These are phyloP conservation scores for Lactarius indigo DNA, from an alignment of 768 basidiomycete genomes.

Conservation along the genomic window DNA sequence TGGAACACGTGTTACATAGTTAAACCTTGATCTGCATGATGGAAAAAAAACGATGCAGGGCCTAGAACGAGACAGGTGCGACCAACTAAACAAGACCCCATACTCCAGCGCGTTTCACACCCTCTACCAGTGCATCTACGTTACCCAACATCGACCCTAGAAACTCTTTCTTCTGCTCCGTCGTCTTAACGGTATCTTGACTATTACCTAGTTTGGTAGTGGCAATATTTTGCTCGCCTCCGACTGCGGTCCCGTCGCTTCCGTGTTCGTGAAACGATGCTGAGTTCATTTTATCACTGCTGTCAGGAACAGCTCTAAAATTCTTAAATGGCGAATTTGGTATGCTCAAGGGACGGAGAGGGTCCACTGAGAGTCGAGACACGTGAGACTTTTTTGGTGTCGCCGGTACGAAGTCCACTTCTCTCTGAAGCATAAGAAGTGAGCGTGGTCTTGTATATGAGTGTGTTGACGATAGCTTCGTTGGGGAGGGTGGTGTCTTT, in stretches of 20 bases:
- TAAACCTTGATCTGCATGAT: not conserved
- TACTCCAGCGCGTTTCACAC: constrained; percentile 80
- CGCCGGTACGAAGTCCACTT: constrained; percentile 68
- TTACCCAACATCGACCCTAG: constrained; percentile 84
- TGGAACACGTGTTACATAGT: not conserved
- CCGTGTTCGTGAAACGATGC: constrained; percentile 9
- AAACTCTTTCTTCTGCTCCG: constrained; percentile 79
- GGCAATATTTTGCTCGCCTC: constrained; percentile 22
- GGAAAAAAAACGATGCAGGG: not conserved
- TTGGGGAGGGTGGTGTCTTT: constrained; percentile 18
- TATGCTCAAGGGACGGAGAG: constrained; percentile 20
- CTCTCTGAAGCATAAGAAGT: constrained; percentile 63
- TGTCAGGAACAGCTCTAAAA: constrained; percentile 4
- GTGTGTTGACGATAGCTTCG: constrained; percentile 23
- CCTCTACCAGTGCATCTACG: constrained; percentile 86
- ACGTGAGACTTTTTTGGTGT: constrained; percentile 60
- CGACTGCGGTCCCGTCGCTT: constrained; percentile 18
- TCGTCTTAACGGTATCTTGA: constrained; percentile 41
- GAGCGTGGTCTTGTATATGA: constrained; percentile 40
- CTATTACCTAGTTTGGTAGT: constrained; percentile 23
- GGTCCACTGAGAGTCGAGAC: constrained; percentile 33
- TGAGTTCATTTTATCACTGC: not conserved
- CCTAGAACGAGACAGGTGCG: not conserved
- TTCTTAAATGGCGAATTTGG: constrained; percentile 21
- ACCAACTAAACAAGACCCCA: constrained; percentile 65